These are phyloP conservation scores for Alternaria brassicae DNA, from an alignment of 2,329 filamentous ascomycete species.

Conservation along the genomic window DNA sequence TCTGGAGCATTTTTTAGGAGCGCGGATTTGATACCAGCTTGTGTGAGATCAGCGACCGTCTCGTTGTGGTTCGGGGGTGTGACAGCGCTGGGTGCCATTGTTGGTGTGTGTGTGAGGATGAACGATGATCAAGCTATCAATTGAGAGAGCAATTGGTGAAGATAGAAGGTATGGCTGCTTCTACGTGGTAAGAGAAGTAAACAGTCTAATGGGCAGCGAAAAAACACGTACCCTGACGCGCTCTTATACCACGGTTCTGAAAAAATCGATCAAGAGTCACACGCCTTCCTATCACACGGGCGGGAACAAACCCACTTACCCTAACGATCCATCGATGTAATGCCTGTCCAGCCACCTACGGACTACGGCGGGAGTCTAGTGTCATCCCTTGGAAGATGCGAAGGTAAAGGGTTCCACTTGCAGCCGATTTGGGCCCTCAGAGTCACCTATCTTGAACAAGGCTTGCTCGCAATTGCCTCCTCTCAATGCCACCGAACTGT, in stretches of 20 bases:
- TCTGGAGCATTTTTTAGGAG: conserved; percentile 43
- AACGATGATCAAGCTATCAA: background rate
- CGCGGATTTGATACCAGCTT: conserved; percentile 40
- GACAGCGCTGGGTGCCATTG: conserved; percentile 44
- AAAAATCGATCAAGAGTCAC: conserved; percentile 36
- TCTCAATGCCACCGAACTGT: background rate
- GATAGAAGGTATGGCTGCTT: background rate
- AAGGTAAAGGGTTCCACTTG: conserved; percentile 25
- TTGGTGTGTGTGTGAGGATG: background rate
- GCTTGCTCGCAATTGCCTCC: conserved; percentile 3
- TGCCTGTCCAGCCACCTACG: conserved; percentile 17
- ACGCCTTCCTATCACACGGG: conserved; percentile 35
- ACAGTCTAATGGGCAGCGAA: conserved; percentile 1
- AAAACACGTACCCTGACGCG: conserved; percentile 5
- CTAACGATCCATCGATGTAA: conserved; percentile 16
- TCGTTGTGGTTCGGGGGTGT: conserved; percentile 39
- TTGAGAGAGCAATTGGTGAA: background rate
- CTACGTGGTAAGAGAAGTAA: background rate
- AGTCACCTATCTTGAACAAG: background rate
- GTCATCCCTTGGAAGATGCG: conserved; percentile 15
- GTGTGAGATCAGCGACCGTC: conserved; percentile 41
- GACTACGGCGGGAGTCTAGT: conserved; percentile 19
- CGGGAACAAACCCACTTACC: conserved; percentile 16
- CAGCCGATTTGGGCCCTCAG: conserved; percentile 9
- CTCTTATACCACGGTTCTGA: conserved; percentile 26